phyloP scores from a whole-genome alignment of 495 filamentous ascomycete species.

The Tuber indicum region DNA sequence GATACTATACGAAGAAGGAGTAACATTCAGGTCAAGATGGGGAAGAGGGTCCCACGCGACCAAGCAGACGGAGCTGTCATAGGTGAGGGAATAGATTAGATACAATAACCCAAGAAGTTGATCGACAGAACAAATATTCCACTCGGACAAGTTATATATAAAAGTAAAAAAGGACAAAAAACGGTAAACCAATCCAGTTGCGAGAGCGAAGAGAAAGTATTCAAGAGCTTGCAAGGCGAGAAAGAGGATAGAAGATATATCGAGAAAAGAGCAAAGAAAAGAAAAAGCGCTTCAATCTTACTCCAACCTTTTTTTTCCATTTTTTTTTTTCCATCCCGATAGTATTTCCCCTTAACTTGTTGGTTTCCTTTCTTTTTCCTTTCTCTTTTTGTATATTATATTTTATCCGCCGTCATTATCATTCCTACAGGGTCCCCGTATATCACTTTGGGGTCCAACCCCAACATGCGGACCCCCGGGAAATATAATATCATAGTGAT shows the following conservation, averaged over 20 bases:
- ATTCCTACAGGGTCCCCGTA: not conserved
- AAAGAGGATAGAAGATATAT: not conserved
- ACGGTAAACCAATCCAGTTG: not conserved
- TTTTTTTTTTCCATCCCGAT: slow-evolving; percentile 3
- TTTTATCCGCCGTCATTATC: not conserved
- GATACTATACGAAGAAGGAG: not conserved
- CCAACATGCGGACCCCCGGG: not conserved
- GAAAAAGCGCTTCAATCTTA: slow-evolving; percentile 7
- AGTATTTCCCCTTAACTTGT: not conserved
- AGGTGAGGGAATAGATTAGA: not conserved
- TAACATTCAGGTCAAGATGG: not conserved
- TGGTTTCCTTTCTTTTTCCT: not conserved
- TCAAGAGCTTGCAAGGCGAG: not conserved
- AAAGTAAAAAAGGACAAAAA: not conserved
- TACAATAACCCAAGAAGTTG: not conserved
- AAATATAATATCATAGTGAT: not conserved
- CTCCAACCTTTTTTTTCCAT: not conserved
- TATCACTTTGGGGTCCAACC: not conserved
- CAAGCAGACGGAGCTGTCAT: not conserved
- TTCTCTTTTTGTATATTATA: not conserved
- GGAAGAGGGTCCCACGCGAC: not conserved
- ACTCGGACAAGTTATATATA: not conserved
- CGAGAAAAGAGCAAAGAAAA: not conserved
- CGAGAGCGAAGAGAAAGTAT: not conserved
- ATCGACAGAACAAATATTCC: not conserved